Conservation (phyloP, 2,329 filamentous ascomycete species). For the Arthrinium phaeospermum region DNA sequence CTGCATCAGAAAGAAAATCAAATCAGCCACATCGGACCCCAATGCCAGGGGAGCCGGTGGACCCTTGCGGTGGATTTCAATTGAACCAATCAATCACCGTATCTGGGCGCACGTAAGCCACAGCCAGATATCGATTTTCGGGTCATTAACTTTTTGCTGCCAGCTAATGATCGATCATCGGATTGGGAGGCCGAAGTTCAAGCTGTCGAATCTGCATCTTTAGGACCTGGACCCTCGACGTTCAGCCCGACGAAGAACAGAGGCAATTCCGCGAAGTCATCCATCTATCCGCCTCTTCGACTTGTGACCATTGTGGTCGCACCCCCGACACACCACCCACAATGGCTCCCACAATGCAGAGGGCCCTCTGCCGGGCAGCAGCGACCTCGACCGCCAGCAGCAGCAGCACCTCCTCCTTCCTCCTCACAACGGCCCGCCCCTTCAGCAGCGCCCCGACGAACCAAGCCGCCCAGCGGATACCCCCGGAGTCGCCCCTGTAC, state of each 20-base stretch:
- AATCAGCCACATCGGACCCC: slow-evolving; percentile 3
- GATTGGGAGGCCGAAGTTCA: background rate
- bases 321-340: background rate
- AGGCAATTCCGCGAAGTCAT: background rate
- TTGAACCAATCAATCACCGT: background rate
- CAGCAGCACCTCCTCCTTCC: slow-evolving; percentile 29
- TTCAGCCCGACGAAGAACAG: background rate
- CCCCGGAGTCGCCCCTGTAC: slow-evolving; percentile 87
- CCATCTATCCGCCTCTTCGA: background rate
- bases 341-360: slow-evolving; percentile 1
- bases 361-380: slow-evolving; percentile 25
- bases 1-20: background rate
- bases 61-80: background rate
- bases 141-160: slow-evolving; percentile 12
- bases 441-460: slow-evolving; percentile 52
- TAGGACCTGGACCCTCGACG: background rate
- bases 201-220: background rate
- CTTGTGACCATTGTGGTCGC: background rate
- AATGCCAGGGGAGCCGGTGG: background rate
- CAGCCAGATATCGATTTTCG: slow-evolving; percentile 15
- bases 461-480: slow-evolving; percentile 54
- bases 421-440: slow-evolving; percentile 36
- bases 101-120: background rate
- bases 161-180: background rate
- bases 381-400: slow-evolving; percentile 28